Conservation (phyloP, 805 yeast genomes). For the Hemisphaericaspora nanyangensis region DNA sequence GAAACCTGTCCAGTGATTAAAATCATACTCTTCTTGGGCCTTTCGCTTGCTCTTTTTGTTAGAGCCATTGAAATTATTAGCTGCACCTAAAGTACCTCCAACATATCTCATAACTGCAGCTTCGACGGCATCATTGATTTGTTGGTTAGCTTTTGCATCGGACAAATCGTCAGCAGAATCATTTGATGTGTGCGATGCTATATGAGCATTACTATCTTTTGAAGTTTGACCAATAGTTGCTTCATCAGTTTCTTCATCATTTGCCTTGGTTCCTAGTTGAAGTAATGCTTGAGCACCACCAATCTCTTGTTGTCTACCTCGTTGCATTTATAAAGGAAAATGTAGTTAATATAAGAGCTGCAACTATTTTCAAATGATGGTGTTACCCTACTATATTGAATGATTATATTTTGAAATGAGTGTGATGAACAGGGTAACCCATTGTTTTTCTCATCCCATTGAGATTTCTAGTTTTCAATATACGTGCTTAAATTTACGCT, state of each 20-base stretch:
- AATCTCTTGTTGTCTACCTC: slow-evolving; percentile 28
- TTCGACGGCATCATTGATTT: slow-evolving; percentile 56
- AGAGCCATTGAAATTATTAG: slow-evolving; percentile 5
- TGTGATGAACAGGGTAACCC: neutral
- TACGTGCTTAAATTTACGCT: no score
- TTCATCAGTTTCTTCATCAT: slow-evolving; percentile 6
- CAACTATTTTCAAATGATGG: neutral
- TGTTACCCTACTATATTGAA: neutral
- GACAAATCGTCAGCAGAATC: slow-evolving; percentile 13
- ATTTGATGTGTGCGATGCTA: slow-evolving; percentile 6
- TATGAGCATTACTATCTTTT: neutral
- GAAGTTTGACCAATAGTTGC: slow-evolving; percentile 1
- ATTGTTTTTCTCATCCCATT: no score
- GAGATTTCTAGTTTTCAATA: no score
- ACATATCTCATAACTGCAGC: slow-evolving; percentile 76
- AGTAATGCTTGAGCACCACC: slow-evolving; percentile 47
- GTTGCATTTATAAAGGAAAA: no score
- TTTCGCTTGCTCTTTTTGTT: slow-evolving; percentile 20
- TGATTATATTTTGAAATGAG: no score
- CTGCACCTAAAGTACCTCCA: slow-evolving; percentile 53
- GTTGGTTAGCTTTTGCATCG: slow-evolving; percentile 33
- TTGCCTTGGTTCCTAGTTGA: slow-evolving; percentile 32
- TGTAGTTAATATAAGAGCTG: neutral
- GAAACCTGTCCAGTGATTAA: slow-evolving; percentile 54
- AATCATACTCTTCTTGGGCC: slow-evolving; percentile 45